Evolutionary conservation across 768 basidiomycete genomes (phyloP).

Genomic region (Pisolithus albus): DNA sequence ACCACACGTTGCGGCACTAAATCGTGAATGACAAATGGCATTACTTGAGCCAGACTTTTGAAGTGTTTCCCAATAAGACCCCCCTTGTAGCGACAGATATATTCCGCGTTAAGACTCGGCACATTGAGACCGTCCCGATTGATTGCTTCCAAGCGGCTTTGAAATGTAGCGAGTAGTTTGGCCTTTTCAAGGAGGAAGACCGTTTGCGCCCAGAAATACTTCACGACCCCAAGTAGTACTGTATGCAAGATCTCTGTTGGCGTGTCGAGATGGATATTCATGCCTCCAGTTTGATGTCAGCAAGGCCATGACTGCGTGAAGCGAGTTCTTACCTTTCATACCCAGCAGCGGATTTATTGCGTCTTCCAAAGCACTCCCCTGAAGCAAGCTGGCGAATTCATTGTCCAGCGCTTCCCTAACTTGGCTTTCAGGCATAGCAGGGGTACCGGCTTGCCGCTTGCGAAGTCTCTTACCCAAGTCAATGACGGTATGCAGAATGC

Average conservation of each 20-base stretch:
- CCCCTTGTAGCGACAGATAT: conserved; percentile 26
- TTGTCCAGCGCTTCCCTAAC: not conserved
- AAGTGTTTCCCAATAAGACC: conserved; percentile 29
- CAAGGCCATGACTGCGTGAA: not conserved
- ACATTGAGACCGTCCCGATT: conserved; percentile 19
- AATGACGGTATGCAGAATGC: not conserved
- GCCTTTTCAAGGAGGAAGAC: conserved; percentile 17
- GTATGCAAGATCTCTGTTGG: conserved; percentile 30
- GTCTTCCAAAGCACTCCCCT: not conserved
- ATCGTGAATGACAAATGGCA: conserved; percentile 27
- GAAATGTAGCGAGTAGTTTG: conserved; percentile 14
- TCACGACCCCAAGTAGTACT: conserved; percentile 28
- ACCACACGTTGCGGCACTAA: conserved; percentile 21
- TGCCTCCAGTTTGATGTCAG: conserved; percentile 10
- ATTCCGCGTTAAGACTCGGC: conserved; percentile 20
- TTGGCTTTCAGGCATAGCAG: not conserved
- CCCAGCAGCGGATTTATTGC: conserved; percentile 5
- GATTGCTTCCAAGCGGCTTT: conserved; percentile 19
- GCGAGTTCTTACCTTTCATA: not conserved
- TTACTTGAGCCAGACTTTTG: conserved; percentile 26
- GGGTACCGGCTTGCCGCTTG: not conserved
- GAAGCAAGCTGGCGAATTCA: not conserved
- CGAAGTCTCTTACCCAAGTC: conserved; percentile 2
- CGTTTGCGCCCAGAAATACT: conserved; percentile 28
- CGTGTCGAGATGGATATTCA: conserved; percentile 27